Evolutionary conservation across 768 basidiomycete species (phyloP), one percentile per base, ranked within the genome.

Genomic region (Lentinula detonsa): DNA sequence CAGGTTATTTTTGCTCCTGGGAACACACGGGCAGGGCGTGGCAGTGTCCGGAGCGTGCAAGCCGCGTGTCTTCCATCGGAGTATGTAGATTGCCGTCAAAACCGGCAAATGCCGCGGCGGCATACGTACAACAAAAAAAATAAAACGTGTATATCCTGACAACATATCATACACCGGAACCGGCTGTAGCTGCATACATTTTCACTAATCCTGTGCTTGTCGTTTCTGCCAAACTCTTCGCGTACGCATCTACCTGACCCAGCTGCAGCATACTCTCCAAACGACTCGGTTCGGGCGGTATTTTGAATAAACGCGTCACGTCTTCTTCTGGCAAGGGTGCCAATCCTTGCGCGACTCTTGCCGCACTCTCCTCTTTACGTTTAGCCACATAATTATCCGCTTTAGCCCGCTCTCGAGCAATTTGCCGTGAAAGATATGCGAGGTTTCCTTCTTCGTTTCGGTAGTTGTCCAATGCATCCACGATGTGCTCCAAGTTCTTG

Each of bases 381-480:
- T 94, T 95, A 67, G 84, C 81, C 58, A 95, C 74, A 69, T 88
- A 88, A 57, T 80, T 79, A 60, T 97, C 95, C 54, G 92, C 91
- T 62, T 84, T 85, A 48, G 81, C 74, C 69, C 85, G 88, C 73
- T 97, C 95, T 34, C 95, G 83, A 34, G 87, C 87, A 69, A 95
- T 95, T 71, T 95, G 94, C 59, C 95, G 86, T 49, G 81, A 80
- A 65, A 93, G 76, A 78, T 93, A 97, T 57, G 90, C 93, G 65
- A 95, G 82, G 73, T 96, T 96, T 55, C 92, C 91, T 68, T 95
- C 91, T 73, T 97, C 95, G 59, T 90, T 92, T 67, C 87, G 85
- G 75, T 94, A 93, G 66, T 77, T 83, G 74, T 94, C 92, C 62
- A 96, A 78, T 0, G 88, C 85, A 72, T 96, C 93, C 62, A 91